Evolutionary conservation across 2,329 filamentous ascomycete species (phyloP).

Genomic region (Ophiostoma angusticollis): DNA sequence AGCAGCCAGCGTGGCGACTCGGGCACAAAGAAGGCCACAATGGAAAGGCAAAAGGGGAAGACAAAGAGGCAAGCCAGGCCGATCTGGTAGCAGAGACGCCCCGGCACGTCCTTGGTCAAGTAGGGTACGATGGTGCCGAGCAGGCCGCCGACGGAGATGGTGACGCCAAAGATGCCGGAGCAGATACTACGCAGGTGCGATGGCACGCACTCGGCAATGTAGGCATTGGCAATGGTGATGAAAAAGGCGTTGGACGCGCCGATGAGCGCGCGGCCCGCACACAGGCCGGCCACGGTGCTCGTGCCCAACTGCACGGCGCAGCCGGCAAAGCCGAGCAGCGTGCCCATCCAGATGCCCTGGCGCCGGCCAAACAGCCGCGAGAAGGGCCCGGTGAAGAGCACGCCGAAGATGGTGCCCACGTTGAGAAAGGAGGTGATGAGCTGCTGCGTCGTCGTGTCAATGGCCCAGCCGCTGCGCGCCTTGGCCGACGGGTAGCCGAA

Average conservation of each 20-base stretch:
- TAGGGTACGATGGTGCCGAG: constrained; percentile 32
- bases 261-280: constrained; percentile 16
- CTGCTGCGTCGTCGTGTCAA: constrained; percentile 16
- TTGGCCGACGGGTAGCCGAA: too few relatives aligned
- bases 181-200: constrained; percentile 30
- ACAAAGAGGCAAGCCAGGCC: constrained; percentile 33
- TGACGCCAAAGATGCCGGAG: constrained; percentile 33
- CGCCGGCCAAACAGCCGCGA: constrained; percentile 15
- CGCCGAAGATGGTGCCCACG: constrained; percentile 17
- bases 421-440: constrained; percentile 18
- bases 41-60: constrained; percentile 24
- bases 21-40: constrained; percentile 28
- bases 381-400: constrained; percentile 14
- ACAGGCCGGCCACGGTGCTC: constrained; percentile 13
- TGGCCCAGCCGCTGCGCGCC: constrained; percentile 14
- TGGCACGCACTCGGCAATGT: constrained; percentile 16
- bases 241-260: constrained; percentile 18
- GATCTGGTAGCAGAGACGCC: constrained; percentile 31
- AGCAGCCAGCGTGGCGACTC: constrained; percentile 37
- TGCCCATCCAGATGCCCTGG: constrained; percentile 17
- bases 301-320: constrained; percentile 15
- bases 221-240: constrained; percentile 19
- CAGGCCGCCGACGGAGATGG: constrained; percentile 34
- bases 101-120: constrained; percentile 24
- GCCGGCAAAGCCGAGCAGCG: constrained; percentile 14